Percentiles rank a stretch among this genome's conserved stretches.
Conservation (phyloP, 352 stramenopile species). For the Saprolegnia diclina region DNA sequence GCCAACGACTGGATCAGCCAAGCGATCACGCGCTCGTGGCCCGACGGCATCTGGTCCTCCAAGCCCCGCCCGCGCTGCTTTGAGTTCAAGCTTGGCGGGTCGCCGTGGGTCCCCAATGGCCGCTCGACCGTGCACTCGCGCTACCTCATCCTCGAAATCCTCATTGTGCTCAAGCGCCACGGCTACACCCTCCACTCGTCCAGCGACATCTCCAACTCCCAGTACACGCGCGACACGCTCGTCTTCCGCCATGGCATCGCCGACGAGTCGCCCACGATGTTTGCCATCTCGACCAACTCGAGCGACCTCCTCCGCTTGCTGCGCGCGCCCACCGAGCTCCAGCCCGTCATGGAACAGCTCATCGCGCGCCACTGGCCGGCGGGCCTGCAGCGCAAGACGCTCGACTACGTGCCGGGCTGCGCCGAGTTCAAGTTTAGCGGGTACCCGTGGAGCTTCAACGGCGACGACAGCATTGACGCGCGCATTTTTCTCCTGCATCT, state of each 20-base stretch:
- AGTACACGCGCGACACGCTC: background rate
- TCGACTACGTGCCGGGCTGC: background rate
- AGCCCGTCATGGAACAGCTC: background rate
- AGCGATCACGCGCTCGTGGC: background rate
- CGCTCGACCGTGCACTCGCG: background rate
- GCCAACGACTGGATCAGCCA: conserved; percentile 3
- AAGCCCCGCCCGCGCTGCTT: background rate
- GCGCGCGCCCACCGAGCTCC: background rate
- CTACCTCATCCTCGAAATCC: conserved; percentile 4
- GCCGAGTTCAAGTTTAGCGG: conserved; percentile 2
- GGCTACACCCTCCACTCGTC: conserved; percentile 3
- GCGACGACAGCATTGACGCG: conserved; percentile 1
- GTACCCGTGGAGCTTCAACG: background rate
- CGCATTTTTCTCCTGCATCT: background rate
- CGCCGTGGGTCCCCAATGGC: background rate
- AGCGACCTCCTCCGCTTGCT: background rate
- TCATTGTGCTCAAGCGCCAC: conserved; percentile 2
- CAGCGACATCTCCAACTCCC: conserved; percentile 4
- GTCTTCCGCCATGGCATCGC: background rate
- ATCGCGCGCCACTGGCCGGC: background rate
- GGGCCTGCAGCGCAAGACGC: background rate
- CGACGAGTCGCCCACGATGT: background rate
- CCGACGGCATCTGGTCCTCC: background rate
- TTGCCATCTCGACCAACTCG: background rate
- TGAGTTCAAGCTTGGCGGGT: conserved; percentile 7